phyloP scores from a whole-genome alignment of 73 alveolate species.

The Symbiodinium natans region DNA sequence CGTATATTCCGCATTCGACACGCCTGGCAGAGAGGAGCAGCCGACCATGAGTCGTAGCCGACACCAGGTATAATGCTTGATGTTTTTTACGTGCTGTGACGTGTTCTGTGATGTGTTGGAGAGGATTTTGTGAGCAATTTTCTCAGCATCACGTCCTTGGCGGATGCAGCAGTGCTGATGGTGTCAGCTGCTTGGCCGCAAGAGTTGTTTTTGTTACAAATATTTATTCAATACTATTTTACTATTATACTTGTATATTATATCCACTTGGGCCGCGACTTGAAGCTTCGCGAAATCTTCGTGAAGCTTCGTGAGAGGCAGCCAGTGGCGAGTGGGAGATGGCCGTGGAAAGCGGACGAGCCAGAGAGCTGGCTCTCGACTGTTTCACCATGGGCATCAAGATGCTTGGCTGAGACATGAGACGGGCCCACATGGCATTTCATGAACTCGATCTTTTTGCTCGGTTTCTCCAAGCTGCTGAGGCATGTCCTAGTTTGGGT shows the following conservation, averaged over 20 bases:
- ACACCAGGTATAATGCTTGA: too few species aligned
- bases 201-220: not conserved
- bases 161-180: slow-evolving; percentile 83
- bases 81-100: too few species aligned
- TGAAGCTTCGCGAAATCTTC: not conserved
- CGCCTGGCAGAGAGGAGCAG: slow-evolving; percentile 64
- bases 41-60: too few species aligned
- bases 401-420: not conserved
- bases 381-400: slow-evolving; percentile 90
- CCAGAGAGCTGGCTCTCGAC: slow-evolving; percentile 20
- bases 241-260: not conserved
- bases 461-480: not conserved
- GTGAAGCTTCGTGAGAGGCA: not conserved
- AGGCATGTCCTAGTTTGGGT: slow-evolving; percentile 92
- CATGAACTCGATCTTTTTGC: too few species aligned
- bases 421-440: too few species aligned
- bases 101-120: too few species aligned
- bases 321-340: slow-evolving; percentile 77
- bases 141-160: slow-evolving; percentile 61
- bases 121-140: slow-evolving; percentile 26
- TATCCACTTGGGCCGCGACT: not conserved
- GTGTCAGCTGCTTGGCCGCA: slow-evolving; percentile 32
- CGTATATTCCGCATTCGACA: slow-evolving; percentile 62
- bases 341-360: slow-evolving; percentile 56
- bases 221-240: not conserved